Percentiles rank a stretch among this genome's conserved stretches.
Conservation (phyloP, 2,329 filamentous ascomycete genomes). For the Neonectria hederae region DNA sequence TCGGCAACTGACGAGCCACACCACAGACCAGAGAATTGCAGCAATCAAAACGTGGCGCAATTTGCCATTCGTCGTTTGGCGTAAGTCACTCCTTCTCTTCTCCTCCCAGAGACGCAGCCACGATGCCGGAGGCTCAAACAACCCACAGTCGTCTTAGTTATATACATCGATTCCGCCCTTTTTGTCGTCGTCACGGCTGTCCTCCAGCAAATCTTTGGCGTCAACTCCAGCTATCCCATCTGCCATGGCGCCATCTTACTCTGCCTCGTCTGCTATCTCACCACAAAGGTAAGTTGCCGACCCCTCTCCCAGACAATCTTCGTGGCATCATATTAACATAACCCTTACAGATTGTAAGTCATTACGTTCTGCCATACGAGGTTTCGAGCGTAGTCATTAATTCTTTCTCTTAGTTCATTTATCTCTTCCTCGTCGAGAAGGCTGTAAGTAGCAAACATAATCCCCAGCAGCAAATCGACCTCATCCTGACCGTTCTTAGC, state of each 20-base stretch:
- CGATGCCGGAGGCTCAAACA: neutral
- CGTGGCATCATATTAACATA: neutral
- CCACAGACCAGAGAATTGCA: constrained; percentile 49
- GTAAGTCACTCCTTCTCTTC: constrained; percentile 44
- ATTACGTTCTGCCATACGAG: no score
- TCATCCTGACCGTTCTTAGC: constrained; percentile 46
- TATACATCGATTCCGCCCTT: constrained; percentile 68
- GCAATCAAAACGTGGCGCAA: constrained; percentile 52
- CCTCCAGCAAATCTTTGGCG: constrained; percentile 64
- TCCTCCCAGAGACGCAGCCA: neutral
- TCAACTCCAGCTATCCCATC: constrained; percentile 59
- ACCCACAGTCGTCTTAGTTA: constrained; percentile 63
- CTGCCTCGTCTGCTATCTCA: constrained; percentile 70
- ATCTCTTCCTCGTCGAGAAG: constrained; percentile 72
- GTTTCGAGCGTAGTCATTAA: neutral
- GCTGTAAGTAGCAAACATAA: constrained; percentile 54
- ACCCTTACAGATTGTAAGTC: constrained; percentile 13
- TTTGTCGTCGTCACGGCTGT: constrained; percentile 68
- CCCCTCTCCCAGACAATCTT: neutral
- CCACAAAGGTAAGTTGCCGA: constrained; percentile 62
- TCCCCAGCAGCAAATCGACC: no score
- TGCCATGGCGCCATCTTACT: constrained; percentile 69
- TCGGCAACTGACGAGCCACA: constrained; percentile 13
- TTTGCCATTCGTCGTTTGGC: constrained; percentile 55
- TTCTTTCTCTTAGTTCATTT: constrained; percentile 58